These are phyloP conservation scores for Amborella trichopoda DNA, from an alignment of 164 flowering plant species.

Conservation along the genomic window DNA sequence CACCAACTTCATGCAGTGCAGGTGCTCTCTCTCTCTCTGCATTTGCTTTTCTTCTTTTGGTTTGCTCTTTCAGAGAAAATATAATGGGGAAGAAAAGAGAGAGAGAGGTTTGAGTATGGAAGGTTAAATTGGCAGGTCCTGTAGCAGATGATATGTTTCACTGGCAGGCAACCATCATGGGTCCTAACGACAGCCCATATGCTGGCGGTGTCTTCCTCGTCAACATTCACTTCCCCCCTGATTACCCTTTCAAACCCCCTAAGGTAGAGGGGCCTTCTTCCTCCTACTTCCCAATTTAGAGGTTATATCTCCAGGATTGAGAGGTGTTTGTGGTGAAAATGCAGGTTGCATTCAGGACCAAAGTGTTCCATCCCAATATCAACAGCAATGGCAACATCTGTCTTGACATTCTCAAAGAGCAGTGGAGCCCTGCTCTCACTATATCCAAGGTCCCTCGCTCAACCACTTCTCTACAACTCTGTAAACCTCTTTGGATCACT, in stretches of 20 bases:
- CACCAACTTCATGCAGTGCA: slow-evolving; percentile 76
- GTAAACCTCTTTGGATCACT: background rate
- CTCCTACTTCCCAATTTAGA: background rate
- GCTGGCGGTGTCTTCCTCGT: slow-evolving; percentile 62
- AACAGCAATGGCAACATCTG: slow-evolving; percentile 63
- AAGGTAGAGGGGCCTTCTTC: slow-evolving; percentile 40
- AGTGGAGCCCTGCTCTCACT: slow-evolving; percentile 70
- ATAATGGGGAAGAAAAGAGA: too few species aligned
- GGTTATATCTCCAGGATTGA: background rate
- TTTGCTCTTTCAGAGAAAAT: too few species aligned
- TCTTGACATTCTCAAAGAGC: slow-evolving; percentile 61
- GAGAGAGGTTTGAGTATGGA: too few species aligned
- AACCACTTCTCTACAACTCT: background rate
- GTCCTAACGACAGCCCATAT: slow-evolving; percentile 67
- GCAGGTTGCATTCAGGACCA: slow-evolving; percentile 56
- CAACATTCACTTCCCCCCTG: slow-evolving; percentile 57
- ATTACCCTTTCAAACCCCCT: slow-evolving; percentile 74
- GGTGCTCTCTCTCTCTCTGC: too few species aligned
- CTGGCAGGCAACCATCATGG: slow-evolving; percentile 77
- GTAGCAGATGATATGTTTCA: slow-evolving; percentile 72
- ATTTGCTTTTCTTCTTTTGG: too few species aligned
- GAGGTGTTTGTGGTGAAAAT: background rate
- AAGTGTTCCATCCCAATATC: slow-evolving; percentile 56
- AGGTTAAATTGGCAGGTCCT: slow-evolving; percentile 69
- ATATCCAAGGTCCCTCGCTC: slow-evolving; percentile 35